Conservation (phyloP, 805 yeast genomes). For the Nakazawaea molendinolei region DNA sequence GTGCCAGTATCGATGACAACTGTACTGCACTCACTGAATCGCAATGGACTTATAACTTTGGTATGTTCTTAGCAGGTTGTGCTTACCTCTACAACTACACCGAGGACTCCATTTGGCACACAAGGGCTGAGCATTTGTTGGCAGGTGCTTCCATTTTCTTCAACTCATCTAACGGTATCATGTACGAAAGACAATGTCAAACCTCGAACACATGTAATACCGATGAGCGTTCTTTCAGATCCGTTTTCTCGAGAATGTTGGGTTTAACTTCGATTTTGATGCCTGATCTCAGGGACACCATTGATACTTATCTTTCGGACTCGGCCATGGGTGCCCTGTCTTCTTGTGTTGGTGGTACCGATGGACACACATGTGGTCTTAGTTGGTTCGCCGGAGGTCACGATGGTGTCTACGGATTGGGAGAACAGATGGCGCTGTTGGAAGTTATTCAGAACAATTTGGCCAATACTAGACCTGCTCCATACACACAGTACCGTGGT, state of each 20-base stretch:
- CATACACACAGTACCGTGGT: slow-evolving; percentile 21
- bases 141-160: slow-evolving; percentile 54
- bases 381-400: slow-evolving; percentile 30
- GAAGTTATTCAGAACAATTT: slow-evolving; percentile 26
- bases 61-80: slow-evolving; percentile 68
- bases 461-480: slow-evolving; percentile 24
- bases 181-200: slow-evolving; percentile 87
- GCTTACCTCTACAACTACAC: slow-evolving; percentile 79
- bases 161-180: slow-evolving; percentile 35
- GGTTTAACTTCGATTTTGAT: slow-evolving; percentile 69
- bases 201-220: slow-evolving; percentile 55
- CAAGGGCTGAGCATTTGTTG: slow-evolving; percentile 49
- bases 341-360: slow-evolving; percentile 37
- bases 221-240: slow-evolving; percentile 92
- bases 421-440: slow-evolving; percentile 39
- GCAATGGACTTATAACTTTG: slow-evolving; percentile 88
- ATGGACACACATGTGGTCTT: slow-evolving; percentile 37
- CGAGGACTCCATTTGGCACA: slow-evolving; percentile 56
- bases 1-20: slow-evolving; percentile 51
- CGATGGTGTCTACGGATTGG: slow-evolving; percentile 35
- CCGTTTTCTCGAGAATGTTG: slow-evolving; percentile 68
- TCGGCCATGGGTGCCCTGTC: slow-evolving; percentile 35
- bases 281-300: slow-evolving; percentile 41
- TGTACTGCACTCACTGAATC: slow-evolving; percentile 53
- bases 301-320: slow-evolving; percentile 16